Evolutionary conservation across 352 stramenopile genomes (phyloP).

Genomic region (Pythium myriotylum): DNA sequence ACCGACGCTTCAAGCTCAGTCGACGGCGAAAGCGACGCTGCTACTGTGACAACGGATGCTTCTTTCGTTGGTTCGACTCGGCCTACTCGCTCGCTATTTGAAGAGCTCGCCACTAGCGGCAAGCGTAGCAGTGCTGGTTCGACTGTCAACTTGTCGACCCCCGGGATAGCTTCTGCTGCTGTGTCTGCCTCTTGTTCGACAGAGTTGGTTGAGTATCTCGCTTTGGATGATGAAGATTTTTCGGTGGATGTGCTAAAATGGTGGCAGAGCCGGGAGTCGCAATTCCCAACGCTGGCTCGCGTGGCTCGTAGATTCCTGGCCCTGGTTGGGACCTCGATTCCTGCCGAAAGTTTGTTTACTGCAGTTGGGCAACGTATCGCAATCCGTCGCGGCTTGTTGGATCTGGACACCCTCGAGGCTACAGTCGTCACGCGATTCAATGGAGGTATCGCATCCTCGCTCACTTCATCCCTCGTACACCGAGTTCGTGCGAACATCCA

Average conservation of each 20-base stretch:
- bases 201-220: constrained; percentile 20
- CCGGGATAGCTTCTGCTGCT: neutral
- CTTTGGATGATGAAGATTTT: constrained; percentile 21
- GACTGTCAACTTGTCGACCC: neutral
- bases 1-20: neutral
- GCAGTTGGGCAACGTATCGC: constrained; percentile 8
- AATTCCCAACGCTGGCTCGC: constrained; percentile 17
- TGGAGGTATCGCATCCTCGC: neutral
- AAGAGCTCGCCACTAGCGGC: constrained; percentile 21
- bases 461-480: neutral
- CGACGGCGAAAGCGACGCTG: neutral
- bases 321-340: constrained; percentile 14
- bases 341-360: constrained; percentile 9
- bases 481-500: neutral
- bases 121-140: constrained; percentile 17
- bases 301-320: constrained; percentile 16
- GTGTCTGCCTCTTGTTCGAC: neutral
- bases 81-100: constrained; percentile 20
- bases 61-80: neutral
- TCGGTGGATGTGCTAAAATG: constrained; percentile 24
- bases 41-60: neutral
- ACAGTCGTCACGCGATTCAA: neutral
- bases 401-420: constrained; percentile 6
- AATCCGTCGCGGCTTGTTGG: constrained; percentile 6
- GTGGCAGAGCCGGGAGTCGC: constrained; percentile 17